Conservation (phyloP, 176 grass and related monocot species). For the Eremochloa ophiuroides region DNA sequence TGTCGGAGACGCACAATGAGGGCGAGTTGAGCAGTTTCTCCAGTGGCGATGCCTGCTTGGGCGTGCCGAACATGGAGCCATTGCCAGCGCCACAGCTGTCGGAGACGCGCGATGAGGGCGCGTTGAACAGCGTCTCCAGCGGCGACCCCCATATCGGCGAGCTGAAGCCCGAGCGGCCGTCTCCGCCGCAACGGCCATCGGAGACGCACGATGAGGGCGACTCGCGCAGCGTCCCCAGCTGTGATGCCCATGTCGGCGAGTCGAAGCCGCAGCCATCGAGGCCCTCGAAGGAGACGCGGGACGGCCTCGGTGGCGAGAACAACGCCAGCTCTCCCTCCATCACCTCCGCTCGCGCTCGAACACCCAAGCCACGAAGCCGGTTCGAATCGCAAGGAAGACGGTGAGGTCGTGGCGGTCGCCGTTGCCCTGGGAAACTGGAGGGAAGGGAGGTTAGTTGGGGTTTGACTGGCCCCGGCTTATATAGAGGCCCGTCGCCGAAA, state of each 20-base stretch:
- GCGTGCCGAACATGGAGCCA: background rate
- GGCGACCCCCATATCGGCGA: background rate
- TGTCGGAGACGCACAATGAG: constrained; percentile 25
- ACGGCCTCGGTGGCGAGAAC: constrained; percentile 3
- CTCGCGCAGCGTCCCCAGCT: constrained; percentile 4
- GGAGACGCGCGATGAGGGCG: constrained; percentile 31
- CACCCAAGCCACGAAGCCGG: constrained; percentile 9
- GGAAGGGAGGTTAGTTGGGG: constrained; percentile 13
- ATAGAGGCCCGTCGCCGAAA: background rate
- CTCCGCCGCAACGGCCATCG: background rate
- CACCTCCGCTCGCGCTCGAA: constrained; percentile 6
- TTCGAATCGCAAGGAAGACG: constrained; percentile 28
- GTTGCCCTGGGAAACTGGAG: constrained; percentile 29
- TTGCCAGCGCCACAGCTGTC: background rate
- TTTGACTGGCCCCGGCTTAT: too few relatives aligned
- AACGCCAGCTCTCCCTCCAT: constrained; percentile 34
- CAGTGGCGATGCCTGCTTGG: background rate
- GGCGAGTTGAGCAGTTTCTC: constrained; percentile 19
- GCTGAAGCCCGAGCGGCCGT: background rate
- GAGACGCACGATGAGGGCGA: constrained; percentile 32
- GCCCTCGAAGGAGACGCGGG: constrained; percentile 7
- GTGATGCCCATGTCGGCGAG: background rate
- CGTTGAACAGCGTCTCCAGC: constrained; percentile 13
- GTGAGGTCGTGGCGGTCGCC: constrained; percentile 11
- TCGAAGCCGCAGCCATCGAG: background rate